Conservation (phyloP, 495 filamentous ascomycete genomes). For the Hypoxylon cercidicola region DNA sequence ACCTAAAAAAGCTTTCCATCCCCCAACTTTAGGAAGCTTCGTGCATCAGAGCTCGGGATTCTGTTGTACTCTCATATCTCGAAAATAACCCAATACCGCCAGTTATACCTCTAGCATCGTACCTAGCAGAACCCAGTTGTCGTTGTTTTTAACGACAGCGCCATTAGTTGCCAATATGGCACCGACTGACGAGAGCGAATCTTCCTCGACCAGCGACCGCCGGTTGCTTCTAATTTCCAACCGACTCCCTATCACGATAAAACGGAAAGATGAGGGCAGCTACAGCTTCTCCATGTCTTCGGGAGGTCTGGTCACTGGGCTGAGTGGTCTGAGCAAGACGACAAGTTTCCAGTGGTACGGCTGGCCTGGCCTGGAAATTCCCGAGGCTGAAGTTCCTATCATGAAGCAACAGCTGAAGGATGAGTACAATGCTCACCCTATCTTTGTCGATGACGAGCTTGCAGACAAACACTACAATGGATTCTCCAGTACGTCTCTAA, state of each 20-base stretch:
- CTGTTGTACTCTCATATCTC: background rate
- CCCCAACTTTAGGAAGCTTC: background rate
- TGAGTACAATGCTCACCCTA: conserved; percentile 76
- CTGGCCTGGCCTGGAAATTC: conserved; percentile 91
- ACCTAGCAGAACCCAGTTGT: background rate
- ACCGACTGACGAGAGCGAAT: conserved; percentile 37
- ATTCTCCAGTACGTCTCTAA: conserved; percentile 72
- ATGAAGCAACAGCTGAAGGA: conserved; percentile 76
- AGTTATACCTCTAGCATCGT: background rate
- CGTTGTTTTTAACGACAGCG: background rate
- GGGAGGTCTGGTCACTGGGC: conserved; percentile 88
- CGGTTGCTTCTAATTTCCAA: conserved; percentile 89
- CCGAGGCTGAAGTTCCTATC: conserved; percentile 72
- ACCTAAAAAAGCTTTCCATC: conserved; percentile 4
- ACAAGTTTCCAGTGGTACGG: conserved; percentile 98
- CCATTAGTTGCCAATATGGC: conserved; percentile 25
- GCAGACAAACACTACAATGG: conserved; percentile 87
- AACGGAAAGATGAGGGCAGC: conserved; percentile 78
- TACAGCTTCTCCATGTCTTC: conserved; percentile 96
- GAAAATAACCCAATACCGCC: background rate
- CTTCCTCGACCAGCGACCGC: conserved; percentile 44
- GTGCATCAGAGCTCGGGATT: background rate
- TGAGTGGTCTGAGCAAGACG: conserved; percentile 88
- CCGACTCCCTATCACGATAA: conserved; percentile 93
- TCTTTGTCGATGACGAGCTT: conserved; percentile 81